Evolutionary conservation across 345 rosid genomes (phyloP), one percentile per base, ranked within the genome.

Genomic region (Rhodamnia argentea): DNA sequence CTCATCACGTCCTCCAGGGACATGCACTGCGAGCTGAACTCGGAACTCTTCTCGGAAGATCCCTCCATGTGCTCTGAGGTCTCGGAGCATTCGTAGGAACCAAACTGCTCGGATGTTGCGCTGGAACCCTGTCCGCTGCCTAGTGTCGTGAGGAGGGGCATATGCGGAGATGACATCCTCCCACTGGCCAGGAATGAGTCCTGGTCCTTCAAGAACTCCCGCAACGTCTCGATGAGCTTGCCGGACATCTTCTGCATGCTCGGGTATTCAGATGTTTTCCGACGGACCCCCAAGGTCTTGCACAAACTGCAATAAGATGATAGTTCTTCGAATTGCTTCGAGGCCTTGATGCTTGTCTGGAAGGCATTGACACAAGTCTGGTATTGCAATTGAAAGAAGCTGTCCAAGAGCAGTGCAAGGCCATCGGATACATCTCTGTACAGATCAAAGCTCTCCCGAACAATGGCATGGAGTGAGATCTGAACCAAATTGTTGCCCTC

Each of bases 181-280:
- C 87, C 84, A 57, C 44, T 83, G 3, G 88, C 56, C 18, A 95
- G 92, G 84, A 94, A 92, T 40, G 96, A 93, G 37, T 94, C 89
- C 78, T 95, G 92, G 83, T 97, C 99, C 86, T 94, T 97, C 50
- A 95, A 82, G 89, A 96, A 97, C 82, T 96, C 99, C 51, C 92
- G 93, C 56, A 97, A 86, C 10, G 98, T 95, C 59, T 92, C 95
- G 1, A 97, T 32, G 58, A 97, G 94, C 88, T 97, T 98, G 3
- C 91, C 89, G 0, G 99, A 95, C 24, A 97, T 91, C 85, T 88
- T 94, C 18, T 94, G 98, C 85, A 96, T 91, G 37, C 95, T 92
- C 0, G 98, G 98, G 83, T 97, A 97, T 87, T 97, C 96, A 1
- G 98, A 96, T 12, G 93, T 94, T 78, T n/a, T n/a, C n/a, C 96